Percentiles rank a stretch among this genome's conserved stretches.
Conservation (phyloP, 108 stramenopile species). For the Stephanodiscus minutulus region DNA sequence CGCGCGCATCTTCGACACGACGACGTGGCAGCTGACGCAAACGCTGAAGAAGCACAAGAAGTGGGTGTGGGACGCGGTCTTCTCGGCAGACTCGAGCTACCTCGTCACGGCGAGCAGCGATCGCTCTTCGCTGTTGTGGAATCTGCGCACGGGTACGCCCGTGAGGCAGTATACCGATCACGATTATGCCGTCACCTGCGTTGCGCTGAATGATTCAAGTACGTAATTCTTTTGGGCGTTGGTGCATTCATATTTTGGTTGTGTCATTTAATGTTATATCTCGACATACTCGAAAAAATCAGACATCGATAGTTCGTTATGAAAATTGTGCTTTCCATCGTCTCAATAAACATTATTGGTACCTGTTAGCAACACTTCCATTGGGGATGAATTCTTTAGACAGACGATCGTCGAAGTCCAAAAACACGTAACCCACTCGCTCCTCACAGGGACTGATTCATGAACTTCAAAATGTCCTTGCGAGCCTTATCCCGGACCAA, state of each 20-base stretch:
- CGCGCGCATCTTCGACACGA: conserved; percentile 87
- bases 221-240: conserved; percentile 23
- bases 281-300: too few species aligned
- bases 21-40: conserved; percentile 78
- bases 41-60: conserved; percentile 82
- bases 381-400: too few species aligned
- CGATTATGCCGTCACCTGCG: conserved; percentile 93
- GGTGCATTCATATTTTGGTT: not conserved
- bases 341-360: not conserved
- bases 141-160: conserved; percentile 89
- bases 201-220: conserved; percentile 95
- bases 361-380: not conserved
- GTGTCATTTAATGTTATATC: too few species aligned
- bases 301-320: too few species aligned
- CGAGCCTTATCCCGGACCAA: conserved; percentile 73
- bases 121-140: conserved; percentile 91
- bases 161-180: conserved; percentile 93
- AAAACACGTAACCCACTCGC: not conserved
- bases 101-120: conserved; percentile 96
- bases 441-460: conserved; percentile 70
- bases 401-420: not conserved
- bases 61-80: conserved; percentile 98
- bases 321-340: not conserved
- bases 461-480: conserved; percentile 76
- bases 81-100: conserved; percentile 96